Base-by-base conservation (phyloP, 352 stramenopile genomes). In the Globisporangium nodosum region DNA sequence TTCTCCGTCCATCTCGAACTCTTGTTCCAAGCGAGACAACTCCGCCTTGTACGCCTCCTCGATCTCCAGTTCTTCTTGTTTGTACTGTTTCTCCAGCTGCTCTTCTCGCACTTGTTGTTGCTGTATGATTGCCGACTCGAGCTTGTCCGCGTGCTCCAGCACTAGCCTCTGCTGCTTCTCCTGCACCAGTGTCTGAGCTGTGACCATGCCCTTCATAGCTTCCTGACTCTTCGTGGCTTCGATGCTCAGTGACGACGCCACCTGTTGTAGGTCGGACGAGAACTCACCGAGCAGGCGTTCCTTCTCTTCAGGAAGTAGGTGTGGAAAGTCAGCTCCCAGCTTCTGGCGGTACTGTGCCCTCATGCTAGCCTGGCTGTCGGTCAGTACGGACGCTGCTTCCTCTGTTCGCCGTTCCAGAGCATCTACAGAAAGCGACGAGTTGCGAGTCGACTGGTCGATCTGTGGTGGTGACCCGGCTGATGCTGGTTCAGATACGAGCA, bases 21-120 rank as follows among this genome's bases (percentile, higher is more conserved):
- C 74, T 40, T 74, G 58, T 39, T 88, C 73, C 39, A 91, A 33
- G 11, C 51, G 63, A 2, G 77, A 69, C 9, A 79, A 56, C 50
- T 86, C 71, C 27, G 69, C 66, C 7, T 76, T 61, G 49, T 89
- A 88, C 21, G 84, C 77, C 46, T 77, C 55, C 49, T 87, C 74
- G 40, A 88, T 80, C 20, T 60, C 73, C 5, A 75, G 40, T 24
- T 83, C 70, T 52, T 83, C 70, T 7, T 81, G 48, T 39, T 60
- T 56, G 56, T 82, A 87, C 31, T 77, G 67, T 1, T 58, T 64
- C 50, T 81, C 71, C 5, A 87, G 47, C 0, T 63, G 59, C 37
- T 68, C 55, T 18, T 81, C 61, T 18, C 68, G 59, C 0, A 70
- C 56, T 3, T 74, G 66, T 7, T 81, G 62, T 2, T 53, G 57